Evolutionary conservation across 345 rosid genomes (phyloP), one percentile per base, ranked within the genome.

Genomic region (Sonneratia caseolaris): DNA sequence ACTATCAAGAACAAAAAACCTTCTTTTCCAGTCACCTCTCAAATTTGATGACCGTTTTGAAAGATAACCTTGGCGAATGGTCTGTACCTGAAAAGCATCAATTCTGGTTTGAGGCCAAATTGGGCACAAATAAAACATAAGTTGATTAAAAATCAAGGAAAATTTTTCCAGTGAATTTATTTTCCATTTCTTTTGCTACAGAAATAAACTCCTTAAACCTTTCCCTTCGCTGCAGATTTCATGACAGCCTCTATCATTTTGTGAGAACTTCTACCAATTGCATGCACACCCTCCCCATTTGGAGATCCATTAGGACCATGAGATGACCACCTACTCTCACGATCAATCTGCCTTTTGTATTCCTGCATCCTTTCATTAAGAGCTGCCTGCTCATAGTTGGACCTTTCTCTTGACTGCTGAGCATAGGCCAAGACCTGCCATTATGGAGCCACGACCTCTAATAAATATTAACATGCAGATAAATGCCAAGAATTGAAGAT

Each of bases 1-100:
- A 82, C 98, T 96, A 82, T 96, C 99, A 77, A 96, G 95, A 75
- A 96, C 99, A 86, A 96, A 96, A 85, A 96, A 96, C 70, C 98
- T 87, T 77, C 99, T 84, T 84, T 96, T 96, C 99, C 99, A 96
- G 85, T 96, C 98, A 79, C 96, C 99, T 84, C 98, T 91, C 82
- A 96, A 82, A 76, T 82, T 96, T 69, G 97, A 91, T 66, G 98
- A 96, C 27, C 98, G 91, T 79, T 96, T 96, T 78, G 98, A 96
- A 72, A 96, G 91, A 84, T 96, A 96, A 36, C 99, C 98, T 81
- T 92, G 99, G 64, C 99, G 88, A 68, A 96, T 96, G 22, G 98
- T 96, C 85, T 96, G 96, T 74, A 96, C 99, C 97, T 92, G 86
- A 40, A 78, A 76, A 38, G 12, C 0, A 21, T 27, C 10, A 12